Conservation (phyloP, 371 early-diverging fungal genomes). For the Mortierella sp. region DNA sequence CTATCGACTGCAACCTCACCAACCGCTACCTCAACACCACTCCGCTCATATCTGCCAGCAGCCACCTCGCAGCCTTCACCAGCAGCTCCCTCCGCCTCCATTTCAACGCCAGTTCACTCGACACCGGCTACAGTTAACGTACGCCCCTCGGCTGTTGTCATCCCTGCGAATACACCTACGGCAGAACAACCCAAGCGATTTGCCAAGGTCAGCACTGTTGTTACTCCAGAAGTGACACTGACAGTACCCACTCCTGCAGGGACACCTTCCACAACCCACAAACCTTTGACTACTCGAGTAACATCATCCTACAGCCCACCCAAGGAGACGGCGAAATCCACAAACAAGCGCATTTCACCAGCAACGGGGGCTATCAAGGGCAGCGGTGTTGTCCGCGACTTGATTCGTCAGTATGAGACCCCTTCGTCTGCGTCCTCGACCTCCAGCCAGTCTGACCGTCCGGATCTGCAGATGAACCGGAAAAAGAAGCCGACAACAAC, state of each 20-base stretch:
- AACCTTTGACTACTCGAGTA: neutral
- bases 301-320: neutral
- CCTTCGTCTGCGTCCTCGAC: constrained; percentile 6
- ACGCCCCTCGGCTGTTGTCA: neutral
- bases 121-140: neutral
- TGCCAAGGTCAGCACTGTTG: no score
- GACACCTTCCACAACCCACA: neutral
- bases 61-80: neutral
- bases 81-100: neutral
- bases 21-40: neutral
- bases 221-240: neutral
- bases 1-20: no score
- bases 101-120: neutral
- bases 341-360: neutral
- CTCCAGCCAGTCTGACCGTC: neutral
- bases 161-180: neutral
- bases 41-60: no score
- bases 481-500: neutral
- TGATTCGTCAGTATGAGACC: constrained; percentile 1
- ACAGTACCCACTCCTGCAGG: neutral
- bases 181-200: neutral
- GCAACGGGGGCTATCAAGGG: neutral
- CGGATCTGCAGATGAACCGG: neutral
- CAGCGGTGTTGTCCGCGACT: neutral
- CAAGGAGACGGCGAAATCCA: neutral